Conservation (phyloP, 78 protist genomes). For the Chrysochromulina parva region DNA sequence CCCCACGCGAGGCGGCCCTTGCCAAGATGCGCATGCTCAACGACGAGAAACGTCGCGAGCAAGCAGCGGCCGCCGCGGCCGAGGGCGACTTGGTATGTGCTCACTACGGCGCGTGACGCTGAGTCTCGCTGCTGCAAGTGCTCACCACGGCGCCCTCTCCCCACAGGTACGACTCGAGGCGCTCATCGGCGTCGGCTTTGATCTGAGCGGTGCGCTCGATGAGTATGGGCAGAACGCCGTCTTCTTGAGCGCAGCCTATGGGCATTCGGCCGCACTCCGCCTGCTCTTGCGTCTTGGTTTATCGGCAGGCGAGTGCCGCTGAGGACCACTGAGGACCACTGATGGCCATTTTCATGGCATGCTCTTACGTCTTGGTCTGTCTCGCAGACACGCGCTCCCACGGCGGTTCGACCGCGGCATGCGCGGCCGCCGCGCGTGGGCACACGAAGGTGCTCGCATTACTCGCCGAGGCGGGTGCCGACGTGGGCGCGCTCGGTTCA, state of each 20-base stretch:
- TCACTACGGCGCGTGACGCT: too few species aligned
- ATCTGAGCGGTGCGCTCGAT: background rate
- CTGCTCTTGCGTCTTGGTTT: background rate
- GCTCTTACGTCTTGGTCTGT: too few species aligned
- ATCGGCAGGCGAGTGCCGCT: background rate
- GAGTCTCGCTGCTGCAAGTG: too few species aligned
- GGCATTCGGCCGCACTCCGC: background rate
- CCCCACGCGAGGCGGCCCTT: background rate
- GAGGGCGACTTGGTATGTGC: background rate
- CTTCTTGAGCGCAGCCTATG: too few species aligned
- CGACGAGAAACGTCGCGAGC: background rate
- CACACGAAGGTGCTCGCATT: background rate
- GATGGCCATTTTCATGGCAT: background rate
- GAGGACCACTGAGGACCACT: background rate
- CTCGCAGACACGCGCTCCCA: background rate
- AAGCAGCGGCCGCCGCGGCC: background rate
- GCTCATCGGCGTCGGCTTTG: background rate
- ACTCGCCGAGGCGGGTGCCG: background rate
- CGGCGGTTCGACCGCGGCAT: background rate
- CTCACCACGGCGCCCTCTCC: too few species aligned
- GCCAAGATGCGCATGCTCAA: background rate
- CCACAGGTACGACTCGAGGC: background rate
- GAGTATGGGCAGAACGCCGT: background rate
- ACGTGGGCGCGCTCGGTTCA: background rate
- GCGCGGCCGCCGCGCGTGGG: constrained; percentile 11